phyloP scores from a whole-genome alignment of 345 rosid genomes.

The Salix udensis region DNA sequence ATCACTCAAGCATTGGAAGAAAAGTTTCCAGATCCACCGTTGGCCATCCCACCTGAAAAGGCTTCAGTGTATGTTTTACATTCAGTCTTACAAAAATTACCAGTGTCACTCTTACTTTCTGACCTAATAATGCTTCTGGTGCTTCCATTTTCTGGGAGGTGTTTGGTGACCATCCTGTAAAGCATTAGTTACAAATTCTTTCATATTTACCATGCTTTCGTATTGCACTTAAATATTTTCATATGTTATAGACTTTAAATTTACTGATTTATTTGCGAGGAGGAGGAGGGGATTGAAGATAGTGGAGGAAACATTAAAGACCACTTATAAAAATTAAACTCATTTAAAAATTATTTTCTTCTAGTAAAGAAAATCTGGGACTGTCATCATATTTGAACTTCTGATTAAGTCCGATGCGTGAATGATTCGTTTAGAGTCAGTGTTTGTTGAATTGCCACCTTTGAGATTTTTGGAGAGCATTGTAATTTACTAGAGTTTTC shows the following conservation, averaged over 20 bases:
- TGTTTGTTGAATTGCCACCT: too few species aligned
- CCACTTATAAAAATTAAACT: background rate
- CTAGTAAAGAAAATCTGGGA: background rate
- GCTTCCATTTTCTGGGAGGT: background rate
- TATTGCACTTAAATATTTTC: background rate
- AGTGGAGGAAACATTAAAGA: background rate
- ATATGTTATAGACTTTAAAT: background rate
- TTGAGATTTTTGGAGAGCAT: background rate
- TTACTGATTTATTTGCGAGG: too few species aligned
- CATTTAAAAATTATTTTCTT: background rate
- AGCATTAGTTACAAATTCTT: background rate
- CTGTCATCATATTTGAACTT: background rate
- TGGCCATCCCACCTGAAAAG: conserved; percentile 76
- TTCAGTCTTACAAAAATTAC: background rate
- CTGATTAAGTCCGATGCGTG: too few species aligned
- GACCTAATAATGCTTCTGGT: background rate
- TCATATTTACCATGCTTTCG: background rate
- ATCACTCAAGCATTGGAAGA: conserved; percentile 77
- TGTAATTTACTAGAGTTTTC: background rate
- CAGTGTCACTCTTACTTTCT: background rate
- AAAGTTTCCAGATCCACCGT: conserved; percentile 77
- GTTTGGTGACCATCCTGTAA: too few species aligned
- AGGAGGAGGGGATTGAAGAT: background rate
- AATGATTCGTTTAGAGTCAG: background rate
- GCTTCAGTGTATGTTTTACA: conserved; percentile 60